These are phyloP conservation scores for Globisporangium okanoganense DNA, from an alignment of 352 stramenopile genomes.

Conservation along the genomic window DNA sequence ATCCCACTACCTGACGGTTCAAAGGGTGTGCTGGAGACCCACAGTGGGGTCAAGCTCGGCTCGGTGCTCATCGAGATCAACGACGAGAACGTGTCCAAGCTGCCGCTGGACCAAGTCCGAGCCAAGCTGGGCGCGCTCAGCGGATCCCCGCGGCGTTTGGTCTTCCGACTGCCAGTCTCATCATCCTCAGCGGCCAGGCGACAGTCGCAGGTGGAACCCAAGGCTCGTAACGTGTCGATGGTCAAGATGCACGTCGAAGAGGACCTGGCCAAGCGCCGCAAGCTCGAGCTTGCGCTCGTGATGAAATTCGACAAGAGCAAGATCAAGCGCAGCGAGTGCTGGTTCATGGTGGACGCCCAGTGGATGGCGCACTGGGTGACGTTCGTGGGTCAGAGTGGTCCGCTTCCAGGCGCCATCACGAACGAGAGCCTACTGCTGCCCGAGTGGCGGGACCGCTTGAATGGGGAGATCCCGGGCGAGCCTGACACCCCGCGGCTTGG, in stretches of 20 bases:
- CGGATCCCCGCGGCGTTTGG: conserved; percentile 31
- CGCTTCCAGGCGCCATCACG: conserved; percentile 55
- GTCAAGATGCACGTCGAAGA: conserved; percentile 17
- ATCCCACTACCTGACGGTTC: conserved; percentile 50
- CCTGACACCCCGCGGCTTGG: conserved; percentile 38
- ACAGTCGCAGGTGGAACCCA: not conserved
- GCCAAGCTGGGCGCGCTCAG: conserved; percentile 39
- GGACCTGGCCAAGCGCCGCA: conserved; percentile 54
- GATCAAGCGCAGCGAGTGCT: conserved; percentile 65
- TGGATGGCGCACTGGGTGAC: conserved; percentile 66
- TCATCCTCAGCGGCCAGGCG: conserved; percentile 4
- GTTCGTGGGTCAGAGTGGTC: conserved; percentile 48
- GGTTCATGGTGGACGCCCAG: conserved; percentile 59
- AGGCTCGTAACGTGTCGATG: not conserved
- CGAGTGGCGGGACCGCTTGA: conserved; percentile 30
- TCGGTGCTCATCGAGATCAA: conserved; percentile 67
- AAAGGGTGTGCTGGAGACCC: conserved; percentile 42
- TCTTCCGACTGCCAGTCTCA: conserved; percentile 39
- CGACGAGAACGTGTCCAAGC: conserved; percentile 50
- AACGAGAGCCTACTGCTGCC: conserved; percentile 51
- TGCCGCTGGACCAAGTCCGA: conserved; percentile 33
- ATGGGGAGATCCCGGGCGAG: conserved; percentile 27
- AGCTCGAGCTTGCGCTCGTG: conserved; percentile 58
- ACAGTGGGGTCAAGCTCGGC: conserved; percentile 47
- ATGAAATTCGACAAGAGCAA: conserved; percentile 55